phyloP scores from a whole-genome alignment of 441 rosid species.

The Sinapis alba region DNA sequence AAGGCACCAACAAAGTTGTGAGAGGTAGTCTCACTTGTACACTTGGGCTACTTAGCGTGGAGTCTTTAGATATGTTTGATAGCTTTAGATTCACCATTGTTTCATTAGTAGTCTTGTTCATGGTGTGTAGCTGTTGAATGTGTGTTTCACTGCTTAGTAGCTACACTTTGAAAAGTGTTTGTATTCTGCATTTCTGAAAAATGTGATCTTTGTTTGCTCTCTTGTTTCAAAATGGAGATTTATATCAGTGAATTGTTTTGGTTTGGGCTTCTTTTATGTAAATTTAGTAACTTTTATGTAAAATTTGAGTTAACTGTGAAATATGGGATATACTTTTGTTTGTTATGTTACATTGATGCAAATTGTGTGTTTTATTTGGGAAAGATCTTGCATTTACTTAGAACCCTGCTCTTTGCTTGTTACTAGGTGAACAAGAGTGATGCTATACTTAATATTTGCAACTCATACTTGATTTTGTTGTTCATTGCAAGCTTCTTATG shows the following conservation, averaged over 20 bases:
- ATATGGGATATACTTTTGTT: background rate
- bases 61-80: background rate
- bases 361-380: slow-evolving; percentile 11
- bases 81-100: slow-evolving; percentile 3
- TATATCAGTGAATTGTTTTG: slow-evolving; percentile 10
- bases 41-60: background rate
- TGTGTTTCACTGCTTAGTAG: slow-evolving; percentile 10
- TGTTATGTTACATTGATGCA: background rate
- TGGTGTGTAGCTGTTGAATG: background rate
- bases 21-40: slow-evolving; percentile 51
- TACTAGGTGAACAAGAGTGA: background rate
- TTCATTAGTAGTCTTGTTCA: background rate
- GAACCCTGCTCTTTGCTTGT: background rate
- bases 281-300: background rate
- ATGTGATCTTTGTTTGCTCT: slow-evolving; percentile 26
- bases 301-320: background rate
- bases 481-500: background rate
- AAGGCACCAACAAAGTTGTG: slow-evolving; percentile 79
- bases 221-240: background rate
- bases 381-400: background rate
- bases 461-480: background rate
- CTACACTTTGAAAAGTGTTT: background rate
- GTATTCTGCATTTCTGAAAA: background rate
- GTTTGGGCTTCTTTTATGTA: background rate
- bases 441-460: background rate